Evolutionary conservation across 2,329 filamentous ascomycete genomes (phyloP), one percentile per base, ranked within the genome.

Genomic region (Onygenales sp.): DNA sequence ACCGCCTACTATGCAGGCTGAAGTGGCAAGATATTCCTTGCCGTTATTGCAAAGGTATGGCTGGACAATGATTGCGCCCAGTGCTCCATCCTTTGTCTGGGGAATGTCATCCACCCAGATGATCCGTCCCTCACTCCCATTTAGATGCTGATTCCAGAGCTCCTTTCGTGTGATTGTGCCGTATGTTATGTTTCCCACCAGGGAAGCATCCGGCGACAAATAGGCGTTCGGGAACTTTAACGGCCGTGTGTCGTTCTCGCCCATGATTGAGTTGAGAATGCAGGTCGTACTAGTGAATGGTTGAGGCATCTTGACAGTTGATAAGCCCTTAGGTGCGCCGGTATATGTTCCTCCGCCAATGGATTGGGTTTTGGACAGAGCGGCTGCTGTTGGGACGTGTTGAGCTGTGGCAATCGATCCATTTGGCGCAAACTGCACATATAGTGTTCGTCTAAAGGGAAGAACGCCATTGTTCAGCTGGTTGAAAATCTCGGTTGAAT

Each of bases 31-130:
- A 7, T 51, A 54, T 41, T 10, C 31, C 31, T 42, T 43, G 10
- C 41, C 52, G 21, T 39, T 27, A 32, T 51, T 41, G 38, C 54
- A 56, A 35, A 51, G 31, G 27, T 51, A 45, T 1, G 46, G 13
- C 52, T 56, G 54, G 13, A 54, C 52, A 33, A 56, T 42, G 35
- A 56, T 54, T 17, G 47, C 54, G 11, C 54, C 54, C 14, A 56
- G 31, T 3, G 47, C 48, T 5, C 33, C 32, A 9, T 33, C 52
- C 6, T 17, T 17, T 27, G 52, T 33, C 5, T 51, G 36, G 13
- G 45, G 11, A 5, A 43, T 50, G 27, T 56, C 47, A 31, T 56
- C 52, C 5, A 54, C 33, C 54, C 54, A 56, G 32, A 56, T 56
- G 14, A 56, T 52, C 13, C 36, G 54, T 8, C 54, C 46, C 33